Evolutionary conservation across 2,329 filamentous ascomycete genomes (phyloP).

Genomic region (Botryotinia globosa): DNA sequence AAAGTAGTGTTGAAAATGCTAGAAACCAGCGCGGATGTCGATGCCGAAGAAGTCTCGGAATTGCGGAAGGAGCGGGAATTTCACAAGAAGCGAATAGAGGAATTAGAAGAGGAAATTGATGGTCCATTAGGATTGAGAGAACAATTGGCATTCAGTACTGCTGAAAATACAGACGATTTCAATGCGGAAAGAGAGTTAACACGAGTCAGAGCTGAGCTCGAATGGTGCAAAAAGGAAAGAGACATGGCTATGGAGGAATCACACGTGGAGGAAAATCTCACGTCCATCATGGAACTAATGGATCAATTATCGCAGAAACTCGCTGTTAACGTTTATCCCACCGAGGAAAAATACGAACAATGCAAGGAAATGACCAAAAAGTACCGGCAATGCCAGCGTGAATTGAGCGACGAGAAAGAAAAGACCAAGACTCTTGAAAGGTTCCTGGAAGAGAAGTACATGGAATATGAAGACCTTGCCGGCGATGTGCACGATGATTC

Average conservation of each 20-base stretch:
- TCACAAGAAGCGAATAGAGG: neutral
- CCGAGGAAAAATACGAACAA: neutral
- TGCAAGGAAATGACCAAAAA: neutral
- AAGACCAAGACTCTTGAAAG: constrained; percentile 2
- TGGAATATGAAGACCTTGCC: neutral
- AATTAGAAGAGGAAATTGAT: constrained; percentile 10
- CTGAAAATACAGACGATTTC: neutral
- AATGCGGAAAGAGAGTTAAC: neutral
- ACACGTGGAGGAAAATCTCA: neutral
- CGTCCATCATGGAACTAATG: neutral
- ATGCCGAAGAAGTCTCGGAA: neutral
- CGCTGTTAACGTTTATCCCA: neutral
- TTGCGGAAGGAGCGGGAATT: constrained; percentile 4
- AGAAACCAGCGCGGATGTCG: neutral
- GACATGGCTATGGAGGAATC: constrained; percentile 3
- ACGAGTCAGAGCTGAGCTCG: neutral
- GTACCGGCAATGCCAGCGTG: neutral
- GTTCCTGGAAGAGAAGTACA: constrained; percentile 7
- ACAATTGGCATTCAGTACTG: neutral
- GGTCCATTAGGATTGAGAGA: constrained; percentile 11
- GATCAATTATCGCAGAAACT: neutral
- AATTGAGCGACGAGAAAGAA: constrained; percentile 12
- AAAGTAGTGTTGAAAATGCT: neutral
- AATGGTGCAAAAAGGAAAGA: neutral
- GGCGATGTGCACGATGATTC: neutral